These are phyloP conservation scores for Fulvia fulva DNA, from an alignment of 2,329 filamentous ascomycete species.

Conservation along the genomic window DNA sequence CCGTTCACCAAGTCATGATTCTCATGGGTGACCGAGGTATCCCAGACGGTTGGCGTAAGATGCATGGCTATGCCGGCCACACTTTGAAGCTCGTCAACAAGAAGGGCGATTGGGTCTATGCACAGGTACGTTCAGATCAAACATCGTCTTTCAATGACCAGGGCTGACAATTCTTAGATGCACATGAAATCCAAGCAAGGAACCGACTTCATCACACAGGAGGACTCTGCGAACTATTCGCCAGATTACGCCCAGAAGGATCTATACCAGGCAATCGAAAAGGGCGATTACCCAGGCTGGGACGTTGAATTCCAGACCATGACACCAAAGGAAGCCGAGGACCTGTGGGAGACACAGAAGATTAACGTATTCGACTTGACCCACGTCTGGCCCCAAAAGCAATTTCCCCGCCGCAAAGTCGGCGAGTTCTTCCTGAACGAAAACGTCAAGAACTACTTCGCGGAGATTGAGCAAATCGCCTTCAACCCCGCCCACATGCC, in stretches of 20 bases:
- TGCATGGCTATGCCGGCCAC: slow-evolving; percentile 53
- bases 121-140: slow-evolving; percentile 34
- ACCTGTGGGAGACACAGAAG: slow-evolving; percentile 50
- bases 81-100: slow-evolving; percentile 53
- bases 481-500: slow-evolving; percentile 66
- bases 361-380: slow-evolving; percentile 55
- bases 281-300: slow-evolving; percentile 52
- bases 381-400: slow-evolving; percentile 51
- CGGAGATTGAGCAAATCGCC: slow-evolving; percentile 65
- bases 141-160: too few species aligned
- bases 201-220: slow-evolving; percentile 50
- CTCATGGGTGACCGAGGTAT: slow-evolving; percentile 54
- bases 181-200: slow-evolving; percentile 54
- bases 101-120: slow-evolving; percentile 52
- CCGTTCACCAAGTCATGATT: slow-evolving; percentile 52
- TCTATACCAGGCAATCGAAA: slow-evolving; percentile 50
- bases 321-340: slow-evolving; percentile 50
- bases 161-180: too few species aligned
- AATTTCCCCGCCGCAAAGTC: slow-evolving; percentile 52
- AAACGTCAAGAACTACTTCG: slow-evolving; percentile 59
- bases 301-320: slow-evolving; percentile 50
- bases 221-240: slow-evolving; percentile 48
- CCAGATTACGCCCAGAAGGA: slow-evolving; percentile 54
- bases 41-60: slow-evolving; percentile 53
- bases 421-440: slow-evolving; percentile 53